A percentile compares a stretch with the other conserved stretches of the same genome.
Conservation (phyloP, 1,284 basidiomycete genomes). For the Volvariella volvacea region DNA sequence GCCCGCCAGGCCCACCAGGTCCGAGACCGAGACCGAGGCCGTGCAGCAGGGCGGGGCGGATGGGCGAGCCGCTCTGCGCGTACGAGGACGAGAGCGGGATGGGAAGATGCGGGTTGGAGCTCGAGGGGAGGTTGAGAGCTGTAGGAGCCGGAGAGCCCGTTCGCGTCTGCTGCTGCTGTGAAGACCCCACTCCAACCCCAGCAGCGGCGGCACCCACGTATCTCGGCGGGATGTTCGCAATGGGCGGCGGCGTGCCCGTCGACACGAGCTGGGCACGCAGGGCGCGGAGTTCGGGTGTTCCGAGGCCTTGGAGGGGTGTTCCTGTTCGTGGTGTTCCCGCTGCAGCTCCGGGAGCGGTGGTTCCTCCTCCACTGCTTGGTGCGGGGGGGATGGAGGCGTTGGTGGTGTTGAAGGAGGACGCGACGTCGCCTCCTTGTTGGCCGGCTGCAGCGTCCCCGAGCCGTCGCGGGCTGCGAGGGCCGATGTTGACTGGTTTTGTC, state of each 20-base stretch:
- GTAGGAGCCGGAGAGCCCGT: no score
- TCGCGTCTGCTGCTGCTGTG: no score
- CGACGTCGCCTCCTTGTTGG: slow-evolving; percentile 21
- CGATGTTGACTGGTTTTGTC: slow-evolving; percentile 56
- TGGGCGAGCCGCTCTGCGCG: slow-evolving; percentile 14
- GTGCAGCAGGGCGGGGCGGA: slow-evolving; percentile 13
- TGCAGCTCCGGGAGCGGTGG: no score
- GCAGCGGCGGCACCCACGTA: no score
- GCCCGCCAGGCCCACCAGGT: slow-evolving; percentile 18
- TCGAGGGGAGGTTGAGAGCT: no score
- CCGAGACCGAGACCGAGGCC: slow-evolving; percentile 19
- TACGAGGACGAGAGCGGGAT: slow-evolving; percentile 15
- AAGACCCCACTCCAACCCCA: no score
- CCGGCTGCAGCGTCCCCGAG: slow-evolving; percentile 17
- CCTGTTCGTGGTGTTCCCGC: no score
- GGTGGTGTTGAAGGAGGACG: slow-evolving; percentile 16
- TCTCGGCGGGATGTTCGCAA: slow-evolving; percentile 59
- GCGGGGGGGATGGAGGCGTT: background rate
- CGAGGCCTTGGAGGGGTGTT: slow-evolving; percentile 18
- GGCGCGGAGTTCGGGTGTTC: slow-evolving; percentile 48
- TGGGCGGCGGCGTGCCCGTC: slow-evolving; percentile 52
- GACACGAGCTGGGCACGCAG: slow-evolving; percentile 52
- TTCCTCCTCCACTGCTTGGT: no score
- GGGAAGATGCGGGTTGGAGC: no score
- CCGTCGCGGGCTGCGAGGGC: slow-evolving; percentile 22